phyloP scores from a whole-genome alignment of 345 rosid species.

The Ceriops tagal region DNA sequence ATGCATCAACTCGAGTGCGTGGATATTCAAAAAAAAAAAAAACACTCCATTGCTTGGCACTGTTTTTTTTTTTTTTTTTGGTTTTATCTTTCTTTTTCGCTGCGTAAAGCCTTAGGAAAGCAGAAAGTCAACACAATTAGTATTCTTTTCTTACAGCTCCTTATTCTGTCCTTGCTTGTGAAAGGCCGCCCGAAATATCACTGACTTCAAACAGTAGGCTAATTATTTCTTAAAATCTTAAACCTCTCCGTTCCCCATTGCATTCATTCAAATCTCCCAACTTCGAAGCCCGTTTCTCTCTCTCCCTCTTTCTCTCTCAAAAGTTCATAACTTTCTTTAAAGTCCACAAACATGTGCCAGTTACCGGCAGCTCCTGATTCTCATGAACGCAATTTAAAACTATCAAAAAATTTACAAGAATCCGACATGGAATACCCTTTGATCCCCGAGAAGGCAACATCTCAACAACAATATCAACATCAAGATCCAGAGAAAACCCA shows the following conservation, averaged over 20 bases:
- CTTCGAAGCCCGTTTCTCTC: neutral
- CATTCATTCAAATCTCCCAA: neutral
- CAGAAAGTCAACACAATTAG: too few species aligned
- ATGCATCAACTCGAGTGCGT: too few species aligned
- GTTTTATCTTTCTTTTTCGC: too few species aligned
- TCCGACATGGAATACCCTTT: conserved; percentile 21
- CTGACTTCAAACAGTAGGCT: too few species aligned
- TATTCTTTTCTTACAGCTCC: too few species aligned
- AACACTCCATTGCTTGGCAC: too few species aligned
- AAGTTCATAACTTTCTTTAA: neutral
- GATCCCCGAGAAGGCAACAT: conserved; percentile 37
- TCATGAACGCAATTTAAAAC: neutral
- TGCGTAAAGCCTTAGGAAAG: too few species aligned
- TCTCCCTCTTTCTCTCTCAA: neutral
- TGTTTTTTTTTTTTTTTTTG: too few species aligned
- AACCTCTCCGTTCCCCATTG: neutral
- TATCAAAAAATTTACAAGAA: neutral
- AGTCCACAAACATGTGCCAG: neutral
- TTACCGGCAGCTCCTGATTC: neutral
- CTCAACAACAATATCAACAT: conserved; percentile 21
- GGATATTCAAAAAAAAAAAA: too few species aligned
- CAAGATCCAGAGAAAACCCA: conserved; percentile 17
- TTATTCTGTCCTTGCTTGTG: too few species aligned
- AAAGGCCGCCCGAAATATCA: too few species aligned
- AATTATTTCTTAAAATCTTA: too few species aligned